Evolutionary conservation across 1,284 basidiomycete genomes (phyloP).

Genomic region (Cryptococcus maquisensis): DNA sequence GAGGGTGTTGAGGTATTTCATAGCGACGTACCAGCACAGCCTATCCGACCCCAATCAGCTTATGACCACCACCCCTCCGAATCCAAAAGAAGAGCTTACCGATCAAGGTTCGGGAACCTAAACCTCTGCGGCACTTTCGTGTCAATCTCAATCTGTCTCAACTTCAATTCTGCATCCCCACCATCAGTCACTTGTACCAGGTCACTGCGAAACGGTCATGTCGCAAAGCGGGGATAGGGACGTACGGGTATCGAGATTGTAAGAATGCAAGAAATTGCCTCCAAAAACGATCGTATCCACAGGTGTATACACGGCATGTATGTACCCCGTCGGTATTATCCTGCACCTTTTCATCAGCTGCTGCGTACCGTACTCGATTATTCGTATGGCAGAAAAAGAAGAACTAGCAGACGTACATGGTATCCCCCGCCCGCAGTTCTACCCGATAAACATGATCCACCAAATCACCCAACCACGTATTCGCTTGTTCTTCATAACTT

Average conservation of each 20-base stretch:
- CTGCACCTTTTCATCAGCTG: slow-evolving; percentile 24
- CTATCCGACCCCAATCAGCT: slow-evolving; percentile 48
- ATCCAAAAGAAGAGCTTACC: slow-evolving; percentile 54
- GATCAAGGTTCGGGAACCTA: slow-evolving; percentile 79
- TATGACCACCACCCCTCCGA: too few species aligned
- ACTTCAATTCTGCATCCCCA: slow-evolving; percentile 62
- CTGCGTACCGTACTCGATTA: too few species aligned
- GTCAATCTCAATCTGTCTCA: slow-evolving; percentile 84
- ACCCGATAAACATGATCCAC: slow-evolving; percentile 80
- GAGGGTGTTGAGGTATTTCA: slow-evolving; percentile 68
- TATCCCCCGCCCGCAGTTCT: slow-evolving; percentile 75
- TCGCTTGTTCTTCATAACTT: slow-evolving; percentile 72
- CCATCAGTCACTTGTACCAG: too few species aligned
- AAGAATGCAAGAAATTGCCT: slow-evolving; percentile 95
- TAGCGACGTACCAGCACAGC: slow-evolving; percentile 83
- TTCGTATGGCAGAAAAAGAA: neutral
- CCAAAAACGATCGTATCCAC: slow-evolving; percentile 90
- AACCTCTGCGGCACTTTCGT: slow-evolving; percentile 95
- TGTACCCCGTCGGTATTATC: slow-evolving; percentile 94
- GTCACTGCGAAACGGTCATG: too few species aligned
- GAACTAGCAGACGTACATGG: slow-evolving; percentile 57
- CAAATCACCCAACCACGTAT: slow-evolving; percentile 80
- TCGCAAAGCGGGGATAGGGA: too few species aligned
- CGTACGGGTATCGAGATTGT: slow-evolving; percentile 46
- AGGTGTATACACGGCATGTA: slow-evolving; percentile 95